Evolutionary conservation across 1,284 basidiomycete species (phyloP).

Genomic region (Gastroboletus turbinatus): DNA sequence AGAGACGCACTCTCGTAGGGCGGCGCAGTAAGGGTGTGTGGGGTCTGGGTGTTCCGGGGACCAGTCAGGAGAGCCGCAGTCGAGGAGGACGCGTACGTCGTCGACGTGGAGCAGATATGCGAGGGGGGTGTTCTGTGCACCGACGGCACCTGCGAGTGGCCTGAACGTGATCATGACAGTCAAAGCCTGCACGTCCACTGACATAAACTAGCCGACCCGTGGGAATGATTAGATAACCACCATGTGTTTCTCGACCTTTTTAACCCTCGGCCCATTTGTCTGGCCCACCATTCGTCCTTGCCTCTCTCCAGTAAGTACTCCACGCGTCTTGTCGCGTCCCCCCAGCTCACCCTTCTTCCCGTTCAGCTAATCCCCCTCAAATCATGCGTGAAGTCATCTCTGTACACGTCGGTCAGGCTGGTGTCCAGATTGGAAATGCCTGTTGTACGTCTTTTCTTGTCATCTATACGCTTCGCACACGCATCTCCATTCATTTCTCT

Average conservation of each 20-base stretch:
- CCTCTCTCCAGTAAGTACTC: constrained; percentile 28
- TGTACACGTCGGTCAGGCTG: constrained; percentile 92
- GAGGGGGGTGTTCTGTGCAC: constrained; percentile 65
- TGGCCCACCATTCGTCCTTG: constrained; percentile 29
- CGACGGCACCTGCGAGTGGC: constrained; percentile 82
- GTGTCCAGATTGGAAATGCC: constrained; percentile 96
- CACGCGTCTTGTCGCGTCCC: constrained; percentile 32
- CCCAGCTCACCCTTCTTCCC: neutral
- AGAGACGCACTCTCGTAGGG: constrained; percentile 61
- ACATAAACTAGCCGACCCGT: constrained; percentile 25
- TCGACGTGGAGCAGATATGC: constrained; percentile 93
- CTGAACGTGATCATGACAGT: constrained; percentile 87
- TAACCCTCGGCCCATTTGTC: constrained; percentile 40
- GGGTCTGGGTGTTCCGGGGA: constrained; percentile 52
- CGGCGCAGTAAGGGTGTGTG: constrained; percentile 61
- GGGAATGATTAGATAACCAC: constrained; percentile 38
- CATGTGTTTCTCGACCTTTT: constrained; percentile 37
- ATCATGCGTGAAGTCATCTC: constrained; percentile 92
- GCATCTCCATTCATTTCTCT: constrained; percentile 11
- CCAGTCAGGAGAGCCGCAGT: constrained; percentile 93
- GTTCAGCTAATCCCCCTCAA: constrained; percentile 15
- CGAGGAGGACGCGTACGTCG: constrained; percentile 90
- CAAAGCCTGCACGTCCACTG: neutral
- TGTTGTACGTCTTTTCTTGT: constrained; percentile 67
- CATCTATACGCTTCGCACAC: constrained; percentile 16